Evolutionary conservation across 2,329 filamentous ascomycete species (phyloP).

Genomic region (Pestalotiopsis sp.): DNA sequence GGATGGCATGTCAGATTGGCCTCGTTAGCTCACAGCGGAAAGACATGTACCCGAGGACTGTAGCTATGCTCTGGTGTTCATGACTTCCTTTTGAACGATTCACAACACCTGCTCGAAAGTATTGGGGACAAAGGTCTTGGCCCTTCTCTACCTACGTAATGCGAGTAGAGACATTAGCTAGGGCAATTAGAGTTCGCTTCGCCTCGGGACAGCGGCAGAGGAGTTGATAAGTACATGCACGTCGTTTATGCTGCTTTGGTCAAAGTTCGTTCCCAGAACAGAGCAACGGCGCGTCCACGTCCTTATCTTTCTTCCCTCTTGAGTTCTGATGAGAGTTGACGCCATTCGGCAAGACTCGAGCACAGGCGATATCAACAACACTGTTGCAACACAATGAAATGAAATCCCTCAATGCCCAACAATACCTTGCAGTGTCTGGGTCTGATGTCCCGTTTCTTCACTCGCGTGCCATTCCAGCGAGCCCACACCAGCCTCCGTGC

Average conservation of each 20-base stretch:
- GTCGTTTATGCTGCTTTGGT: not conserved
- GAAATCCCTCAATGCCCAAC: not conserved
- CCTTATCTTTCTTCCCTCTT: not conserved
- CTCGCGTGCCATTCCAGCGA: not conserved
- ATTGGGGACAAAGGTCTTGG: not conserved
- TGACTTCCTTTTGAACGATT: not conserved
- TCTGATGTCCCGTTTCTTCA: not conserved
- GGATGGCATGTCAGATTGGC: not conserved
- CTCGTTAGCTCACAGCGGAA: not conserved
- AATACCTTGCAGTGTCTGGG: not conserved
- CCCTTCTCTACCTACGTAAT: not conserved
- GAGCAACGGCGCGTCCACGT: not conserved
- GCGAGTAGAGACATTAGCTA: not conserved
- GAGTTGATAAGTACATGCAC: not conserved
- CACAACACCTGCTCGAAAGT: not conserved
- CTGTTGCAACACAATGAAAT: not conserved
- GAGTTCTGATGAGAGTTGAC: not conserved
- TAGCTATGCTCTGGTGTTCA: not conserved
- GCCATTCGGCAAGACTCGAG: not conserved
- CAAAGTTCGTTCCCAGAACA: not conserved
- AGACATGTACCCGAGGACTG: not conserved
- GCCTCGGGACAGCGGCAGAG: not conserved
- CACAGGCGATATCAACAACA: conserved; percentile 3
- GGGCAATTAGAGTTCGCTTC: not conserved
- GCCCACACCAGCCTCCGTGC: not conserved